Conservation (phyloP, 1,284 basidiomycete species). For the Trichosporon ovoides region DNA sequence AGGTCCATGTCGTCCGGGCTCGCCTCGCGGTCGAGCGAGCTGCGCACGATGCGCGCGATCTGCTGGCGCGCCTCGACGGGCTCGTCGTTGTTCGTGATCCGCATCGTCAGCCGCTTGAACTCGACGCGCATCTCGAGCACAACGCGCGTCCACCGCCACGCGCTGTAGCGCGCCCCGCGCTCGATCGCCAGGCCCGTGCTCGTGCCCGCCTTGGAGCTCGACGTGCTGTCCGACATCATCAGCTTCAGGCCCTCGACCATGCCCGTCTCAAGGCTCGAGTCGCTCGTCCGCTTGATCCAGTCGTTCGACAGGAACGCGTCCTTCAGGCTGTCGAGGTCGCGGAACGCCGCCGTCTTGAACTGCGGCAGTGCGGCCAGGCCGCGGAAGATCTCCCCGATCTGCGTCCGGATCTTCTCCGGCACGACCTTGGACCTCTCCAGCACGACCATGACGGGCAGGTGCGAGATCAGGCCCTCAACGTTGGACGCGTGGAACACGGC, state of each 20-base stretch:
- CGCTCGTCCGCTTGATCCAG: constrained; percentile 37
- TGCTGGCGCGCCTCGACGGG: constrained; percentile 34
- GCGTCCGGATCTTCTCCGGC: constrained; percentile 22
- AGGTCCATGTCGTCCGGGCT: constrained; percentile 43
- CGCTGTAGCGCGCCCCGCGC: constrained; percentile 31
- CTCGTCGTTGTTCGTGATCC: constrained; percentile 36
- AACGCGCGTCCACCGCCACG: constrained; percentile 45
- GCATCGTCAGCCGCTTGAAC: constrained; percentile 41
- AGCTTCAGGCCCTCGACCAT: constrained; percentile 46
- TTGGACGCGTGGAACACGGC: constrained; percentile 28
- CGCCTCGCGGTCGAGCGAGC: constrained; percentile 35
- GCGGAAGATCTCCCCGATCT: constrained; percentile 27
- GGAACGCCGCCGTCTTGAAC: constrained; percentile 46
- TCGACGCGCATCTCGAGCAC: constrained; percentile 46
- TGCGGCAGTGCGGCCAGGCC: constrained; percentile 36
- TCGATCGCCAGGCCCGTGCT: constrained; percentile 25
- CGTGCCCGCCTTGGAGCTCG: constrained; percentile 20
- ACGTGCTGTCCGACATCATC: constrained; percentile 44
- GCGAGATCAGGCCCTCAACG: constrained; percentile 35
- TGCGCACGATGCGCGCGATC: constrained; percentile 32
- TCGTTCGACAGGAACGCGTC: constrained; percentile 44
- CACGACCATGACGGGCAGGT: constrained; percentile 41
- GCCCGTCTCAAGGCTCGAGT: constrained; percentile 34
- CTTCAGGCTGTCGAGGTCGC: constrained; percentile 43
- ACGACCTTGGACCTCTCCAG: constrained; percentile 27